These are phyloP conservation scores for Colletotrichum tropicicola DNA, from an alignment of 2,329 filamentous ascomycete genomes.

Conservation along the genomic window DNA sequence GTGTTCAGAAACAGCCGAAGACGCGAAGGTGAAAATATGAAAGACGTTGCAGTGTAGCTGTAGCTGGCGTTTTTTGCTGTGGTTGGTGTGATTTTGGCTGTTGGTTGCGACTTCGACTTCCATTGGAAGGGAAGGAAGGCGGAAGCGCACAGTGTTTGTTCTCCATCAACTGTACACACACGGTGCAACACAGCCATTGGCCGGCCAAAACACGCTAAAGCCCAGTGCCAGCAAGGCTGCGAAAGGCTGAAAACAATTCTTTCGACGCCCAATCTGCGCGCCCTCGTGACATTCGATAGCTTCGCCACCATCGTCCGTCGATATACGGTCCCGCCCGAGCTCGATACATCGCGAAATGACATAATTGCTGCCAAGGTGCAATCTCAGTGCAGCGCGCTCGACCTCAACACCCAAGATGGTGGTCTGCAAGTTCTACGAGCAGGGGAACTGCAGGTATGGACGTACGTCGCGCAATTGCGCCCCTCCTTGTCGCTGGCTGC, in stretches of 20 bases:
- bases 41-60: not conserved
- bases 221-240: conserved; percentile 15
- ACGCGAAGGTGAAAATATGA: no score
- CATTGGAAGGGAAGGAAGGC: no score
- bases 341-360: conserved; percentile 12
- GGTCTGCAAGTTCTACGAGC: conserved; percentile 59
- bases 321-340: no score
- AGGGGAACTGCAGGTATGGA: conserved; percentile 62
- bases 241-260: conserved; percentile 25
- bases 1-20: not conserved
- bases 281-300: no score
- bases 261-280: conserved; percentile 10
- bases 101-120: not conserved
- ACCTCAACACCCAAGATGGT: conserved; percentile 40
- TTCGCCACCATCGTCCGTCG: no score
- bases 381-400: not conserved
- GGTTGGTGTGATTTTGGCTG: not conserved
- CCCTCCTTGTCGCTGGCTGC: not conserved
- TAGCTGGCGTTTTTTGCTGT: not conserved
- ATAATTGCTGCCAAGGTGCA: not conserved
- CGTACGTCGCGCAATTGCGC: conserved; percentile 47
- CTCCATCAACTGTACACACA: rapidly evolving
- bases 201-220: not conserved
- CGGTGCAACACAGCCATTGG: not conserved
- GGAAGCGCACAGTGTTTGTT: not conserved